Conservation (phyloP, 140 eudicot genomes). For the Ambrosia hybrid region DNA sequence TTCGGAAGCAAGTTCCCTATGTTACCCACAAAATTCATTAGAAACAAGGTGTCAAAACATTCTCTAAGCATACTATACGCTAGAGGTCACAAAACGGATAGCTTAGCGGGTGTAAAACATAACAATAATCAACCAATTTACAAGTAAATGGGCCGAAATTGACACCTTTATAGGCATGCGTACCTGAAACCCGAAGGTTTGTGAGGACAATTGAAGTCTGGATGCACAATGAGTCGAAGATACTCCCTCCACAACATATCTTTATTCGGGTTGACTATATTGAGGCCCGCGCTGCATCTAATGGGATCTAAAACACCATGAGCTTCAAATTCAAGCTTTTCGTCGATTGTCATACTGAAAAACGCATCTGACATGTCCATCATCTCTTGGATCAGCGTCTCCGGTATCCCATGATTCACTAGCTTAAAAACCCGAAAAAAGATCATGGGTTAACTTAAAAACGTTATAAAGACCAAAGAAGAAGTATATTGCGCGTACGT, state of each 20-base stretch:
- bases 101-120: no score
- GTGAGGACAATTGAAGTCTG: constrained; percentile 27
- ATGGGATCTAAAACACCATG: constrained; percentile 46
- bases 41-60: neutral
- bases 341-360: constrained; percentile 42
- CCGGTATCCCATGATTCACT: constrained; percentile 58
- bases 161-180: neutral
- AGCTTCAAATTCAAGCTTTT: constrained; percentile 48
- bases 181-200: constrained; percentile 34
- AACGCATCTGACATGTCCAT: constrained; percentile 28
- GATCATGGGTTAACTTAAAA: no score
- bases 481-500: neutral
- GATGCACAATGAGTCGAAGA: constrained; percentile 38
- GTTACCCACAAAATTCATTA: neutral
- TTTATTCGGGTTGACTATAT: neutral
- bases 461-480: no score
- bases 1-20: constrained; percentile 33
- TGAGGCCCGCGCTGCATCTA: constrained; percentile 28
- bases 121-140: neutral
- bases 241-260: constrained; percentile 31
- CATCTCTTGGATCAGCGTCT: constrained; percentile 35
- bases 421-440: constrained; percentile 29
- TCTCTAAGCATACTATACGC: neutral
- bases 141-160: neutral
- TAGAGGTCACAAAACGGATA: neutral